These are phyloP conservation scores for Aspergillus texensis DNA, from an alignment of 2,329 filamentous ascomycete genomes.

Conservation along the genomic window DNA sequence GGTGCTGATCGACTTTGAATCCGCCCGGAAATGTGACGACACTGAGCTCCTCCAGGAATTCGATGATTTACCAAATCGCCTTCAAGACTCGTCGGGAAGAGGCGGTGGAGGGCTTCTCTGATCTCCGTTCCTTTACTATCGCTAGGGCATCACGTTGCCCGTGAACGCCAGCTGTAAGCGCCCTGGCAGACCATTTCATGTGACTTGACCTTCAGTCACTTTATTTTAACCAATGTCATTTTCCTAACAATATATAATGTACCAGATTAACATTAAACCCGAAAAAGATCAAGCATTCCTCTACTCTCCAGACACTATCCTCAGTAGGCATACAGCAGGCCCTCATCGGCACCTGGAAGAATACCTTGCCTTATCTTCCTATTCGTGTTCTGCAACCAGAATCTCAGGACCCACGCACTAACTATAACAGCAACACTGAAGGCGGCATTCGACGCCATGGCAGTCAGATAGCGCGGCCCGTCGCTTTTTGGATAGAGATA, in stretches of 20 bases:
- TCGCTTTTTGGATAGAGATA: constrained; percentile 42
- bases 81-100: background rate
- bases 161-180: too few species aligned
- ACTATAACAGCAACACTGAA: background rate
- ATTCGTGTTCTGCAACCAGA: background rate
- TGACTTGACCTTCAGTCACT: too few species aligned
- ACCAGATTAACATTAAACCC: too few species aligned
- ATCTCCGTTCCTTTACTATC: background rate
- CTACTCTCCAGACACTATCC: background rate
- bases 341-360: background rate
- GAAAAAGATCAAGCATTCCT: too few species aligned
- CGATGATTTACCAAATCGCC: constrained; percentile 10
- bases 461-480: constrained; percentile 31
- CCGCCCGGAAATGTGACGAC: constrained; percentile 28
- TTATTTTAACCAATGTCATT: too few species aligned
- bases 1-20: constrained; percentile 32
- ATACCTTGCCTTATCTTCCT: background rate
- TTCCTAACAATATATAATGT: too few species aligned
- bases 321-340: background rate
- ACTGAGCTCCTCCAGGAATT: constrained; percentile 20
- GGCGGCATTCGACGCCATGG: constrained; percentile 17
- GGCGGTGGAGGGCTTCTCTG: background rate
- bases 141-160: too few species aligned
- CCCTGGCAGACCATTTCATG: too few species aligned
- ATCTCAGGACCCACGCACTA: background rate